These are phyloP conservation scores for Excoecaria cochinchinensis DNA, from an alignment of 345 rosid species.

Conservation along the genomic window DNA sequence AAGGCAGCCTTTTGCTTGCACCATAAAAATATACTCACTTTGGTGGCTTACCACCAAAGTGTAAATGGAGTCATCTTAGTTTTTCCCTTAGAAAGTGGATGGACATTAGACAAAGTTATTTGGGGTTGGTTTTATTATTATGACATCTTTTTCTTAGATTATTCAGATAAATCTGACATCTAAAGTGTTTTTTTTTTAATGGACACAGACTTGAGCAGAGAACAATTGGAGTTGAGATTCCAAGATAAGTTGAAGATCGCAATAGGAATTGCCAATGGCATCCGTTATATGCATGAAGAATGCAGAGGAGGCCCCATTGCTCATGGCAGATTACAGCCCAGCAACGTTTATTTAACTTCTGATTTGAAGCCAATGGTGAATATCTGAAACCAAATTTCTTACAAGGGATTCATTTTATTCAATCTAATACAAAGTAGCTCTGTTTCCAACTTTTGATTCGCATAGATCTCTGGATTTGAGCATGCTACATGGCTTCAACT, in stretches of 20 bases:
- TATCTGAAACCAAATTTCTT: conserved; percentile 9
- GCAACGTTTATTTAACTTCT: conserved; percentile 29
- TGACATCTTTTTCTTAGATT: not conserved
- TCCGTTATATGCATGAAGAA: conserved; percentile 45
- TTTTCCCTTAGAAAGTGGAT: conserved; percentile 19
- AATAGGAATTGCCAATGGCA: conserved; percentile 27
- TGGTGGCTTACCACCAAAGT: conserved; percentile 32
- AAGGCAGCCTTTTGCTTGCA: conserved; percentile 31
- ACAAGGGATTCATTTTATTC: not conserved
- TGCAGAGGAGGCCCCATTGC: conserved; percentile 35
- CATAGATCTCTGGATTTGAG: conserved; percentile 41
- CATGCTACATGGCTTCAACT: conserved; percentile 32
- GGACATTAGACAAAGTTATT: conserved; percentile 27
- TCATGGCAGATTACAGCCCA: conserved; percentile 30
- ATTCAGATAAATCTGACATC: not conserved
- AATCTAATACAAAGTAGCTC: not conserved
- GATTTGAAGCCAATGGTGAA: conserved; percentile 37
- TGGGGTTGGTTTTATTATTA: conserved; percentile 24
- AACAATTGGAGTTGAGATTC: conserved; percentile 23
- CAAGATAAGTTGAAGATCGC: conserved; percentile 36
- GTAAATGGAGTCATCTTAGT: conserved; percentile 25
- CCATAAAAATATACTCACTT: conserved; percentile 29
- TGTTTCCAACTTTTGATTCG: conserved; percentile 1
- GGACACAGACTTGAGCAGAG: conserved; percentile 15
- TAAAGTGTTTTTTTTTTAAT: not conserved